Evolutionary conservation across 306 rosid genomes (phyloP).

Genomic region (Inga oerstediana): DNA sequence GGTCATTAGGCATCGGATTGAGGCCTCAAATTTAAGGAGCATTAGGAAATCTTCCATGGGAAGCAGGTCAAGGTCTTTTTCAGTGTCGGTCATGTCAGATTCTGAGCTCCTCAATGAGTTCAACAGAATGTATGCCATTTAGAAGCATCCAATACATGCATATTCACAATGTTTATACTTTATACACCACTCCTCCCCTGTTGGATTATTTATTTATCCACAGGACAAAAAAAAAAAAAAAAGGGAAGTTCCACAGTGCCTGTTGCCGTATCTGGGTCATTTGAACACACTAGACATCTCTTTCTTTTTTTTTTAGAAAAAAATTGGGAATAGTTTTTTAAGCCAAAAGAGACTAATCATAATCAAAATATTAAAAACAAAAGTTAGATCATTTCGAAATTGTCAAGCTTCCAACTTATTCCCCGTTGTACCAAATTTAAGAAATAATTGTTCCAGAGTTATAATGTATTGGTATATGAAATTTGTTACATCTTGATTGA

Average conservation of each 20-base stretch:
- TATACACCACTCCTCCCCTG: neutral
- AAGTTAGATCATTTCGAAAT: neutral
- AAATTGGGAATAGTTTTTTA: no score
- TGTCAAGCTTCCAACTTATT: neutral
- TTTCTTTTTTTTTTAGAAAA: no score
- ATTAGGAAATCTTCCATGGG: slow-evolving; percentile 69
- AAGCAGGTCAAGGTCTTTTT: slow-evolving; percentile 64
- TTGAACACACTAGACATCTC: neutral
- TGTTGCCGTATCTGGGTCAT: neutral
- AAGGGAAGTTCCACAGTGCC: neutral
- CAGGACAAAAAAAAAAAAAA: neutral
- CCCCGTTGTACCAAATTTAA: neutral
- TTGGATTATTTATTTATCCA: slow-evolving; percentile 6
- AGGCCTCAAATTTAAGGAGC: slow-evolving; percentile 70
- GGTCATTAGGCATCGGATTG: slow-evolving; percentile 87
- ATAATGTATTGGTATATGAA: no score
- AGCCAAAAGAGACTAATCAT: neutral
- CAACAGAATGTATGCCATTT: slow-evolving; percentile 94
- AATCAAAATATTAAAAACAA: neutral
- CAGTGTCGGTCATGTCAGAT: slow-evolving; percentile 70
- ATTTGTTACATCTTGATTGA: no score
- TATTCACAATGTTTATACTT: neutral
- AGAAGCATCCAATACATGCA: slow-evolving; percentile 10
- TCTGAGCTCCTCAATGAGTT: slow-evolving; percentile 79
- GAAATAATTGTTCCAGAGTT: no score